Evolutionary conservation across 176 grass and related monocot species (phyloP), one percentile per base, ranked within the genome.

Genomic region (Oryza rufipogon): DNA sequence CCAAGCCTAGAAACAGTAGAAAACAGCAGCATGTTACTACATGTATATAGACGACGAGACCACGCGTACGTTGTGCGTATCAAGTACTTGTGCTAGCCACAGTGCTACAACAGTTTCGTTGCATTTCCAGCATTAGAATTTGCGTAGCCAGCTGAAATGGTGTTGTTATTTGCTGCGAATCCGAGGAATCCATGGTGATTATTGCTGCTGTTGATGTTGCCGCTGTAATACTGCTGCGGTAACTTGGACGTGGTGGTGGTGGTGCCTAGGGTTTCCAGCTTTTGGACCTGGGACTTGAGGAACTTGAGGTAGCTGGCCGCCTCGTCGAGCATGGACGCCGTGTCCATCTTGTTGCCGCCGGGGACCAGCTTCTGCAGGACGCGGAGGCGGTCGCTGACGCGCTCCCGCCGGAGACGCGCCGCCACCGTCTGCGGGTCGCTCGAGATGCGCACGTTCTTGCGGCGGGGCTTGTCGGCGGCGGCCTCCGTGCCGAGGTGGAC

Each of bases 231-330:
- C 0, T 51, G 80, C 38, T 52, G 77, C 16, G 73, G 81, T 49
- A 84, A 75, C 64, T 64, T 77, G 73, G 32, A 22, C 61, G 71
- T 51, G 71, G 8, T 2, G 82, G 32, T 66, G 33, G 0, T 36
- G 10, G 19, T 80, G 51, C 81, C 94, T 90, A 97, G 70, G 91
- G 84, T 89, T 97, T 97, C 89, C 88, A 97, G 86, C 66, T 76
- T 80, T 23, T 84, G 92, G n/a, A 97, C 85, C 91, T 97, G 94
- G 3, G 94, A 92, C 83, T 92, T 97, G 87, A 97, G 94, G 86
- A 94, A 97, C 85, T 90, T 97, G 73, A 97, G 94, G 90, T 97
- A 97, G 84, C 86, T 97, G 30, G 89, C 94, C 17, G 94, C 94
- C 79, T 97, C 94, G 86, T 97, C 94, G 26, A 97, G 91, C 94